These are phyloP conservation scores for Barnettozyma hawaiiensis DNA, from an alignment of 1,139 yeast genomes.

Conservation along the genomic window DNA sequence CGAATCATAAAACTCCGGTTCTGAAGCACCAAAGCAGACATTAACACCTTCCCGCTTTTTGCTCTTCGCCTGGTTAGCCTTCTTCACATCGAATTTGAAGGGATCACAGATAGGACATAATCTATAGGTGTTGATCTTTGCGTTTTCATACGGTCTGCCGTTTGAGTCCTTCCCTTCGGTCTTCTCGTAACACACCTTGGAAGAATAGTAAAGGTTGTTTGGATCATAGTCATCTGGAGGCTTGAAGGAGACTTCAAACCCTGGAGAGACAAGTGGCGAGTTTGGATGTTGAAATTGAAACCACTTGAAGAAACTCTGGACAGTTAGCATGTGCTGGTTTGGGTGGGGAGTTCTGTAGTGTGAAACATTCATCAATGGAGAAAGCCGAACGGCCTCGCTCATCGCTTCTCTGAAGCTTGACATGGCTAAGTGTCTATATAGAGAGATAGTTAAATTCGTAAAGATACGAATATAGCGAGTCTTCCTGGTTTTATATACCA, in stretches of 20 bases:
- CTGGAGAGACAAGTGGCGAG: neutral
- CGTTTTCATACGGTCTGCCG: neutral
- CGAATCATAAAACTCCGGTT: conserved; percentile 2
- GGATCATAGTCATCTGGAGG: conserved; percentile 1
- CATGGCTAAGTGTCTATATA: neutral
- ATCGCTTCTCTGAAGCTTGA: neutral
- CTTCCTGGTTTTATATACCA: too few relatives aligned
- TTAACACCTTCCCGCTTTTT: conserved; percentile 1
- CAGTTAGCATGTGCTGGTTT: neutral
- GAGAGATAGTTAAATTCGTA: neutral
- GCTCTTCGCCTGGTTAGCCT: neutral
- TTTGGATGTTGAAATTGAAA: neutral
- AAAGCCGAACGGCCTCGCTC: neutral
- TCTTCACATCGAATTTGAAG: neutral
- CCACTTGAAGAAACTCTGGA: neutral
- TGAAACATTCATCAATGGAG: neutral
- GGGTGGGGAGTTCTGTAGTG: neutral
- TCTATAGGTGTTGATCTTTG: conserved; percentile 4
- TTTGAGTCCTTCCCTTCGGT: neutral
- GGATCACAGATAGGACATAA: conserved; percentile 6
- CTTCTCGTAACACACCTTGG: conserved; percentile 2
- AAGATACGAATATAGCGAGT: too few relatives aligned
- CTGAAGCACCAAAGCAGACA: neutral
- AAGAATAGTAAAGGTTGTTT: conserved; percentile 2
- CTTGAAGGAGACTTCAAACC: neutral